phyloP scores from a whole-genome alignment of 2,329 filamentous ascomycete genomes.

The Triangularia setosa region DNA sequence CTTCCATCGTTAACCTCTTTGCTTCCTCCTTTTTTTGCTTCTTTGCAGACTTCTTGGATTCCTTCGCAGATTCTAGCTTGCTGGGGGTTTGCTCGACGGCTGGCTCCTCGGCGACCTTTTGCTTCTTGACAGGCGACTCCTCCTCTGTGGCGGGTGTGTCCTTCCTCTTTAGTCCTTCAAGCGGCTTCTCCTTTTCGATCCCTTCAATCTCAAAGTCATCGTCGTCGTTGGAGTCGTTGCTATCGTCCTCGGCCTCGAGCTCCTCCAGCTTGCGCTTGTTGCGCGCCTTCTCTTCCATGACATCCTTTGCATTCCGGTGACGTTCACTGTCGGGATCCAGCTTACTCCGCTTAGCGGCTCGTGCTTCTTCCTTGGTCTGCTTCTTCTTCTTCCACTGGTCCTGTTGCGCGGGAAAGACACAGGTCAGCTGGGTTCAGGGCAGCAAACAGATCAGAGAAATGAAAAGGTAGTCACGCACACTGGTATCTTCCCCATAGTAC shows the following conservation, averaged over 20 bases:
- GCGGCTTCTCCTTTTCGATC: conserved; percentile 57
- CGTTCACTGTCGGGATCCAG: conserved; percentile 80
- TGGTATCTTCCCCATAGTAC: conserved; percentile 84
- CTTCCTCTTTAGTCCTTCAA: conserved; percentile 57
- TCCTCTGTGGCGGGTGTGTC: conserved; percentile 35
- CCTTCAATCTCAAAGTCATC: conserved; percentile 44
- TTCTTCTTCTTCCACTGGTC: conserved; percentile 95
- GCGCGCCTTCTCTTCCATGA: conserved; percentile 74
- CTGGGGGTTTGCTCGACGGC: conserved; percentile 43
- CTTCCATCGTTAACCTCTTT: conserved; percentile 14
- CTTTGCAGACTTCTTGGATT: conserved; percentile 44
- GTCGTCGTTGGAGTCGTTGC: conserved; percentile 44
- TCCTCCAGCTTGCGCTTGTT: conserved; percentile 79
- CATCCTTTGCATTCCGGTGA: conserved; percentile 82
- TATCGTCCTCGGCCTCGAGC: conserved; percentile 48
- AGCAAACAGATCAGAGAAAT: neutral
- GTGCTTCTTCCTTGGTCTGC: conserved; percentile 86
- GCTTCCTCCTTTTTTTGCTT: conserved; percentile 25
- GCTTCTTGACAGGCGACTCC: conserved; percentile 54
- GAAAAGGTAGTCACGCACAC: conserved; percentile 53
- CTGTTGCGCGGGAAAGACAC: conserved; percentile 41
- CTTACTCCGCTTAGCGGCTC: conserved; percentile 79
- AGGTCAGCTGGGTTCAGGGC: neutral
- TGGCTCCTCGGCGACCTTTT: conserved; percentile 37
- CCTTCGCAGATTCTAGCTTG: conserved; percentile 50